Evolutionary conservation across 768 basidiomycete species (phyloP), one percentile per base, ranked within the genome.

Genomic region (Exsudoporus frostii): DNA sequence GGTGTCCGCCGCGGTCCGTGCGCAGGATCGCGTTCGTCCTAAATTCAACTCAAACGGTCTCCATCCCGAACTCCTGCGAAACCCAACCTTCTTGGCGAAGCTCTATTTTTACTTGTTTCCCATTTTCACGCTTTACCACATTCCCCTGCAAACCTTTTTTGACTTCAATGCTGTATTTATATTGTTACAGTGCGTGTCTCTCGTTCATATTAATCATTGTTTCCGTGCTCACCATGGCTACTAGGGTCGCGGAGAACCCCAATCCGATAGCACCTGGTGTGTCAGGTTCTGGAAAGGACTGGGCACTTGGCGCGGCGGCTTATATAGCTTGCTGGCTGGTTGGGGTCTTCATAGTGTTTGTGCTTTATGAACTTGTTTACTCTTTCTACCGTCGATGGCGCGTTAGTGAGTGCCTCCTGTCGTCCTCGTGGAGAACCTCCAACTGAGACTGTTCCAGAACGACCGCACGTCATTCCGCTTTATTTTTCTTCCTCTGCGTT

Each of bases 111-210:
- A 81, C 63, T 64, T 87, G 32, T 84, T 82, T 65, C 88, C 86
- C n/a, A 37, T 91, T 15, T 67, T 91, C 57, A 78, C 82, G 7
- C 83, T 92, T 66, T 83, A 81, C 19, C 86, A 90, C 64, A 71
- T 91, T 37, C 82, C 83, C 24, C 66, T 90, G 9, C 91, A 93
- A 68, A 84, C 86, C 1, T 94, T 88, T 65, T 85, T 95, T 67
- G 93, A 96, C 65, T 92, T 93, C 69, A 93, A 94, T 68, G 84
- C 86, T 60, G 84, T 87, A 58, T 95, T 84, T 73, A 84, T 92
- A 60, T 68, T 94, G 61, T 66, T 92, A 38, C 84, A 92, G 91
- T 93, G 65, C 74, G 92, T 85, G 14, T 51, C 37, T 36, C 41
- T 49, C 51, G 34, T 46, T 41, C 33, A 33, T 39, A 32, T 22